Base-by-base conservation (phyloP, 1,284 basidiomycete species). In the Termitomyces sp. region DNA sequence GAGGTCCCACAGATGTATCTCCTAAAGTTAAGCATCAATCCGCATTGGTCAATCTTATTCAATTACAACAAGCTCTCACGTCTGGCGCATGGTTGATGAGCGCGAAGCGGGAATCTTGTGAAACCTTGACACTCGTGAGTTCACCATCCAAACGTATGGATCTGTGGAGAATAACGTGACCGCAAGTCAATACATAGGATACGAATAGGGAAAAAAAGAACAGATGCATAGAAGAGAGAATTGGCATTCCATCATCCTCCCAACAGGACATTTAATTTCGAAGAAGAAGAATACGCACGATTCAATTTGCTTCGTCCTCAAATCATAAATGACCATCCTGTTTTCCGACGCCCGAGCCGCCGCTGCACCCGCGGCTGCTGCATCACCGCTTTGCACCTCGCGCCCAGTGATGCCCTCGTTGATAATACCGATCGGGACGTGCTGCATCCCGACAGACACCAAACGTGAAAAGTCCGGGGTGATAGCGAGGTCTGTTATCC, bases 1-100 rank as follows among this genome's bases (percentile, higher is more conserved):
- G 44, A 98, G 77, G 64, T 93, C 86, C 84, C 90, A 93, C 57
- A 97, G 70, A 61, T 93, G 86, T 43, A 97, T 80, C 72, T 97
- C 93, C 91, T 96, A 63, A 35, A 52, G 43, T 42, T 21, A 16
- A 37, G 19, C 11, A 26, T 46, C 24, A 47, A 46, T 55, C 44
- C 46, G 62, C 42, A 52, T 53, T n/a, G 4, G 48, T 46, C 48
- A 59, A 24, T 24, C 5, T 34, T 26, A 46, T 33, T 43, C 24
- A 55, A 45, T 37, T 43, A 54, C 35, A 16, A 50, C 50, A 57
- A 57, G 43, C 58, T 74, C 87, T 76, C 67, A 93, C 91, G 68
- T 92, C 84, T 10, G 91, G 90, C 37, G 89, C 80, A 64, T 91
- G 88, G 66, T 89, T 96, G 62, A 98, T 81, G 47, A 99, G 75